These are phyloP conservation scores for Juncus inflexus DNA, from an alignment of 176 grass and related monocot genomes.

Conservation along the genomic window DNA sequence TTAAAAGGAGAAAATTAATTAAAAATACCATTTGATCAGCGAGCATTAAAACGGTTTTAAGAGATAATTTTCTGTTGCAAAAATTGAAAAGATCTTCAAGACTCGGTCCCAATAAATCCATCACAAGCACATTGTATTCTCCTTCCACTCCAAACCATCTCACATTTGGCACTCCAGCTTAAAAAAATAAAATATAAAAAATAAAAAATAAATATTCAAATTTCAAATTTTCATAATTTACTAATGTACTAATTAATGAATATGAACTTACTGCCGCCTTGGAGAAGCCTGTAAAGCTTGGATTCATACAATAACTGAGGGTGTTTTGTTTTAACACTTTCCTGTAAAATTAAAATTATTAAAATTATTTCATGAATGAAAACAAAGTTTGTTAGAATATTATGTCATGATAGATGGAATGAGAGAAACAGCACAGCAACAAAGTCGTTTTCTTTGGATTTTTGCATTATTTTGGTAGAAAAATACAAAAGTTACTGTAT, in stretches of 20 bases:
- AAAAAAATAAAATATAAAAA: constrained; percentile 22
- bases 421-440: constrained; percentile 33
- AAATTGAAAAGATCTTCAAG: constrained; percentile 89
- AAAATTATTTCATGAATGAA: constrained; percentile 3
- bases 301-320: constrained; percentile 89
- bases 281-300: constrained; percentile 88
- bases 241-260: background rate
- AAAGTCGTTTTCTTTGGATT: constrained; percentile 11
- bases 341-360: constrained; percentile 44
- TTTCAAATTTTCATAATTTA: background rate
- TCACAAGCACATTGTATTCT: constrained; percentile 92
- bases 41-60: constrained; percentile 96
- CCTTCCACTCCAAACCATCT: constrained; percentile 93
- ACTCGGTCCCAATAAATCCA: constrained; percentile 76
- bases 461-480: background rate
- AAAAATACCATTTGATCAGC: constrained; percentile 77
- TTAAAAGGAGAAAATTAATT: background rate
- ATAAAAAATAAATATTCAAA: background rate
- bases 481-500: background rate
- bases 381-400: constrained; percentile 22
- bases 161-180: constrained; percentile 77
- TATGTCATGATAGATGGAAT: constrained; percentile 2
- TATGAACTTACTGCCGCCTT: constrained; percentile 77
- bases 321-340: constrained; percentile 92
- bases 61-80: constrained; percentile 72